Percentiles rank a stretch among this genome's conserved stretches.
Evolutionary conservation across 352 stramenopile species (phyloP).

Genomic region (Phytopythium kandeliae): DNA sequence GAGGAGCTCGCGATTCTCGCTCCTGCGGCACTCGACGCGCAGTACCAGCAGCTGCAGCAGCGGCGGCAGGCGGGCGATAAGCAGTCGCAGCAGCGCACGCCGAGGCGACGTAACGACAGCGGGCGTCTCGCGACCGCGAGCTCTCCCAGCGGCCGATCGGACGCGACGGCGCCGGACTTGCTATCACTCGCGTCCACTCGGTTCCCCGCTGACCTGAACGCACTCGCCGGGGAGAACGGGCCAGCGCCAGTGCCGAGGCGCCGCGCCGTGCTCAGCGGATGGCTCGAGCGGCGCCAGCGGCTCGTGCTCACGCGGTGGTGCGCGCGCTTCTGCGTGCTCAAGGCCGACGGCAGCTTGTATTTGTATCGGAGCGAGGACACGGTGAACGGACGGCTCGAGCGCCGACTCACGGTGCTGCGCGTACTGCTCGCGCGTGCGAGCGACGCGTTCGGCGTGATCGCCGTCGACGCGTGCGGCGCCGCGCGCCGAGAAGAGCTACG

Average conservation of each 20-base stretch:
- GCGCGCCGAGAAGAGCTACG: conserved; percentile 47
- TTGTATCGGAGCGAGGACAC: conserved; percentile 52
- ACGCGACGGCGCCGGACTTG: neutral
- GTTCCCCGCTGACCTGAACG: no score
- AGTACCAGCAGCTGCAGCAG: conserved; percentile 3
- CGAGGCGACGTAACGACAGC: neutral
- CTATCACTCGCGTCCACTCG: neutral
- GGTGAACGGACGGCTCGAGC: conserved; percentile 39
- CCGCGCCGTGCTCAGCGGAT: conserved; percentile 27
- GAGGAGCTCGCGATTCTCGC: neutral
- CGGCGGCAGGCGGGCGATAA: no score
- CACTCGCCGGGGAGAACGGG: no score
- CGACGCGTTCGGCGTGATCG: conserved; percentile 50
- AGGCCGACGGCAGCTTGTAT: conserved; percentile 44
- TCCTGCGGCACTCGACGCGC: conserved; percentile 4
- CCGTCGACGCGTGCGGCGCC: conserved; percentile 28
- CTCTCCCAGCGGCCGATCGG: conserved; percentile 2
- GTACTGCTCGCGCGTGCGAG: conserved; percentile 40
- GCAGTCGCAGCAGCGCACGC: neutral
- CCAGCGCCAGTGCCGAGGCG: neutral
- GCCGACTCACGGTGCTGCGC: conserved; percentile 40
- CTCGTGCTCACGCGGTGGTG: conserved; percentile 58
- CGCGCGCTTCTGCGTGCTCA: conserved; percentile 46
- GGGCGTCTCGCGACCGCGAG: no score
- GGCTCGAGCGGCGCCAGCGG: conserved; percentile 47